A percentile compares a stretch with the other conserved stretches of the same genome.
phyloP scores from a whole-genome alignment of 2,329 filamentous ascomycete genomes.

The Aureobasidium sp. region DNA sequence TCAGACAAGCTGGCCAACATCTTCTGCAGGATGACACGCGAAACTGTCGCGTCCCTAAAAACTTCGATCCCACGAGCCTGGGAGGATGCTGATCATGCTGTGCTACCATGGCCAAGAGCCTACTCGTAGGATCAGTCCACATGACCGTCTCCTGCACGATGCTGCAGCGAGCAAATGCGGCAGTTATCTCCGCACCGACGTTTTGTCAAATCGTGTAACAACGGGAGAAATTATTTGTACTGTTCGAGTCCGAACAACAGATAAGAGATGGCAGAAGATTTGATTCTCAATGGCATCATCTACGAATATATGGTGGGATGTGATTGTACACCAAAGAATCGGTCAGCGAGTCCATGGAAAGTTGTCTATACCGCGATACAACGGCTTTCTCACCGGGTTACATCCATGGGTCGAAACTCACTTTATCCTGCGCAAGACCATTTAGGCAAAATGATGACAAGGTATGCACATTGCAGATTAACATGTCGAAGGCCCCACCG shows the following conservation, averaged over 20 bases:
- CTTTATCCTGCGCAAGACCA: background rate
- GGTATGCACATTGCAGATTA: background rate
- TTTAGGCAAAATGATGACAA: slow-evolving; percentile 8
- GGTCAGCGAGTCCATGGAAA: background rate
- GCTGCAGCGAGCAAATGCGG: background rate
- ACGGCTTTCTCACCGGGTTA: background rate
- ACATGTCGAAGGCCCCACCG: background rate
- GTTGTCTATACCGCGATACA: background rate
- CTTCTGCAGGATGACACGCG: background rate
- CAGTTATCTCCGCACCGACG: background rate
- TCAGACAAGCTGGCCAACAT: background rate
- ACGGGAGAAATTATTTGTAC: background rate
- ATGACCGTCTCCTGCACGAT: background rate
- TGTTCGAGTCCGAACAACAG: background rate
- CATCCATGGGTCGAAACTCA: background rate
- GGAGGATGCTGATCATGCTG: slow-evolving; percentile 4
- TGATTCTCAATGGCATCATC: too few species aligned
- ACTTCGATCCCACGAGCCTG: background rate
- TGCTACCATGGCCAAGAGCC: background rate
- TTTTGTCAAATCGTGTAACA: background rate
- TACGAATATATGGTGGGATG: too few species aligned
- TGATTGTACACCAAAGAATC: background rate
- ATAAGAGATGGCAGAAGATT: background rate
- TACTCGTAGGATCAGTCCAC: background rate
- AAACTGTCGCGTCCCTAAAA: background rate